Evolutionary conservation across 306 rosid genomes (phyloP).

Genomic region (Sechiopsis laciniata): DNA sequence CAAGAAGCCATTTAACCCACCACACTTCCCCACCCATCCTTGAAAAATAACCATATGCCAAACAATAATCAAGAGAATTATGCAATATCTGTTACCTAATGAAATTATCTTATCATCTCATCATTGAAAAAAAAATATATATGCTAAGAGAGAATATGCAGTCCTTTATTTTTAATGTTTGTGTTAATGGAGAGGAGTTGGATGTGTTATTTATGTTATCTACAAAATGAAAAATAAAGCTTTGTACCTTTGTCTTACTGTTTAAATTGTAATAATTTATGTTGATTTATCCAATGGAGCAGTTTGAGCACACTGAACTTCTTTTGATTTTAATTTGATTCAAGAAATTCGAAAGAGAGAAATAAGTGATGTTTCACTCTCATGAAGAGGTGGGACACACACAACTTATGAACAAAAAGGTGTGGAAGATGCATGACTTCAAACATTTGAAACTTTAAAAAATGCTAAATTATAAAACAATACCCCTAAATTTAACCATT

Average conservation of each 20-base stretch:
- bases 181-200: neutral
- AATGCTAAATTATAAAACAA: too few relatives aligned
- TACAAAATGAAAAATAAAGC: neutral
- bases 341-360: neutral
- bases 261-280: neutral
- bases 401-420: neutral
- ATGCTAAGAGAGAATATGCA: neutral
- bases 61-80: neutral
- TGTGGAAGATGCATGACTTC: neutral
- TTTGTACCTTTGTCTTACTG: neutral
- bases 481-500: too few relatives aligned
- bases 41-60: neutral
- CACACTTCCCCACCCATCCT: conserved; percentile 18
- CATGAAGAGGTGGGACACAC: conserved; percentile 6
- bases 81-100: neutral
- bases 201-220: neutral
- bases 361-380: neutral
- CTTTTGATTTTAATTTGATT: neutral
- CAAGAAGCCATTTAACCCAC: conserved; percentile 12
- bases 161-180: neutral
- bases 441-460: too few relatives aligned
- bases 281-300: neutral
- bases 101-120: neutral
- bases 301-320: neutral
- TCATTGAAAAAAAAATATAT: neutral